Base-by-base conservation (phyloP, 345 rosid species). In the Citrus unshiu region DNA sequence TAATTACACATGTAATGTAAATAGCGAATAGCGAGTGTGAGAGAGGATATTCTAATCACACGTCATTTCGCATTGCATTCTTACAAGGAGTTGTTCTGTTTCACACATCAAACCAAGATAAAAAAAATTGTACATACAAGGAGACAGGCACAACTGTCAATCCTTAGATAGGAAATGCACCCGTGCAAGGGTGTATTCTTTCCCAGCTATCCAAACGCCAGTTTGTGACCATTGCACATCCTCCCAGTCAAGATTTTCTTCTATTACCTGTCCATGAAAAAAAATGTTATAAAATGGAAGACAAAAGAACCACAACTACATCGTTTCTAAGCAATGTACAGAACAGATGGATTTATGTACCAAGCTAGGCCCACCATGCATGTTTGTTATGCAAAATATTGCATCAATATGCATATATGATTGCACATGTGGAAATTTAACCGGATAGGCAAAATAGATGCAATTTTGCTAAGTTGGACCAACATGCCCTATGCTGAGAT, bases 191-290 rank as follows among this genome's bases (percentile, higher is more conserved):
- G 89, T 78, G 78, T 92, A 94, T 82, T 93, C 98, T 85, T 92
- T 93, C 60, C 98, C 98, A 73, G 93, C 95, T 73, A 97, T 89
- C 97, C 97, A 93, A 63, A 94, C 99, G 40, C 99, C 99, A 58
- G 97, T 93, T 56, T 97, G 98, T 16, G 99, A 97, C 99, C 99
- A 97, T 59, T 94, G 95, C 84, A 97, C 95, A 77, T 93, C 99
- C 81, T 97, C 99, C 99, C 99, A 97, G 71, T 97, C 99, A 4
- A 95, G 85, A 68, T 90, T 92, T 76, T 95, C 99, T 83, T 87
- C 97, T 86, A 95, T 32, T 54, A 93, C 97, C 99, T 95, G 83
- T 39, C 62, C 61, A 49, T 3, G 21, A 32, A 21, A 3, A 46
- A 46, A 65, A 75, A 27, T 7, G 16, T 27, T 37, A 62, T 9